Conservation (phyloP, 2,329 filamentous ascomycete genomes). For the Talaromyces sp. region DNA sequence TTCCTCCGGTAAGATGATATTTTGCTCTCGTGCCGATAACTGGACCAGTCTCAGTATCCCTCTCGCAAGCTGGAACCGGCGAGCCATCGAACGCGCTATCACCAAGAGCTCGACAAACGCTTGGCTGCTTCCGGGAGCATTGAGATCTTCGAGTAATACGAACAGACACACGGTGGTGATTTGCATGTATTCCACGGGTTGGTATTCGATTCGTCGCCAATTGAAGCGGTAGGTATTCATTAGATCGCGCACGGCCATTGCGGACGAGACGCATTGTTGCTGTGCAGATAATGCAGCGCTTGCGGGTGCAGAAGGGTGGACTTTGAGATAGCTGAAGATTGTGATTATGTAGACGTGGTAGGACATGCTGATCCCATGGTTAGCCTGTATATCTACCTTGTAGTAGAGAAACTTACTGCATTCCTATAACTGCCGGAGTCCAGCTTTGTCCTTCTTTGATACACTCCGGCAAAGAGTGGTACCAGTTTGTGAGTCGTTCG, state of each 20-base stretch:
- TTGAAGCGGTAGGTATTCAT: conserved; percentile 15
- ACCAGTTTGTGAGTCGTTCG: conserved; percentile 4
- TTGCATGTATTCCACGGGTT: conserved; percentile 19
- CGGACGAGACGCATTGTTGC: conserved; percentile 11
- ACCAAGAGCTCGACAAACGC: conserved; percentile 17
- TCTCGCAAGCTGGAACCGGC: conserved; percentile 13
- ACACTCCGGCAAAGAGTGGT: conserved; percentile 11
- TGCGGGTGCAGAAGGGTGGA: conserved; percentile 9
- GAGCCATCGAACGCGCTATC: conserved; percentile 14
- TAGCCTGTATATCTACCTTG: not conserved
- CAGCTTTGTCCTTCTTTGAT: conserved; percentile 11
- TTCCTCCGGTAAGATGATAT: conserved; percentile 17
- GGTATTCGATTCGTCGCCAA: conserved; percentile 16
- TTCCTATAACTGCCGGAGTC: conserved; percentile 15
- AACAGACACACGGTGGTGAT: conserved; percentile 15
- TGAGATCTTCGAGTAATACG: conserved; percentile 14
- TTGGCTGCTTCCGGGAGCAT: conserved; percentile 10
- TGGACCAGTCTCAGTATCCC: conserved; percentile 18
- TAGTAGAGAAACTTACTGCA: conserved; percentile 13
- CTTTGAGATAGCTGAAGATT: conserved; percentile 17
- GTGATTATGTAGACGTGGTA: conserved; percentile 17
- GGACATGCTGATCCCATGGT: conserved; percentile 1
- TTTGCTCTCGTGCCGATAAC: conserved; percentile 17
- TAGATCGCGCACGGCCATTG: conserved; percentile 12
- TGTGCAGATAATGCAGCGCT: not conserved